Evolutionary conservation across 148 eudicot species (phyloP), one percentile per base, ranked within the genome.

Genomic region (Dianthus caryophyllus): DNA sequence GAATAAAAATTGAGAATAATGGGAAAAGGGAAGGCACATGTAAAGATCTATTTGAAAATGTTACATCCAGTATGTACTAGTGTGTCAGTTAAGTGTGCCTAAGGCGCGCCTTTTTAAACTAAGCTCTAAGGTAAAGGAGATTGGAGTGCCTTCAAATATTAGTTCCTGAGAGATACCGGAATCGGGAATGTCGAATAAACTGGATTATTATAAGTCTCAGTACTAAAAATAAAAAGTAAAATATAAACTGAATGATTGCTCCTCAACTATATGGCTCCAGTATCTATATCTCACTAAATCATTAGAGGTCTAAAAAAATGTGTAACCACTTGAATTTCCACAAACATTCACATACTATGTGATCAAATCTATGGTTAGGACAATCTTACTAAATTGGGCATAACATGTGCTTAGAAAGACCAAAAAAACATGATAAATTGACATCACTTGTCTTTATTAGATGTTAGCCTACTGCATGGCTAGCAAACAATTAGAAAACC

Each of bases 401-500:
- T 9, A 59, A 29, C 15, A 16, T 26, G 39, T 25, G 6, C 51
- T 14, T 26, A 48, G 33, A 18, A 54, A 15, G 24, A 39, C 11
- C 9, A 33, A 31, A 16, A 36, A 13, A 60, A 38, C 20, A 27
- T 44, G 38, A 15, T 17, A 11, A 24, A 48, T 15, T 11, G 38
- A 21, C 61, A 13, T 36, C 21, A 46, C 61, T 44, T 59, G 21
- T 25, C 50, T 14, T 16, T 30, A 38, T 15, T 7, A 10, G 31
- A 16, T 11, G 41, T 39, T 38, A 30, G 63, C 44, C 63, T 59
- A 30, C 16, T 11, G 41, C 44, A 8, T 36, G 64, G 24, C 46
- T 2, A 38, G 26, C 47, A 62, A 56, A 65, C 68, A 64, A 33
- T 30, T 30, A 70, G 69, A 39, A 63, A 21, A 44, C 10, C 39